A percentile compares a stretch with the other conserved stretches of the same genome.
Conservation (phyloP, 805 yeast species). For the Schizosaccharomyces pombe region DNA sequence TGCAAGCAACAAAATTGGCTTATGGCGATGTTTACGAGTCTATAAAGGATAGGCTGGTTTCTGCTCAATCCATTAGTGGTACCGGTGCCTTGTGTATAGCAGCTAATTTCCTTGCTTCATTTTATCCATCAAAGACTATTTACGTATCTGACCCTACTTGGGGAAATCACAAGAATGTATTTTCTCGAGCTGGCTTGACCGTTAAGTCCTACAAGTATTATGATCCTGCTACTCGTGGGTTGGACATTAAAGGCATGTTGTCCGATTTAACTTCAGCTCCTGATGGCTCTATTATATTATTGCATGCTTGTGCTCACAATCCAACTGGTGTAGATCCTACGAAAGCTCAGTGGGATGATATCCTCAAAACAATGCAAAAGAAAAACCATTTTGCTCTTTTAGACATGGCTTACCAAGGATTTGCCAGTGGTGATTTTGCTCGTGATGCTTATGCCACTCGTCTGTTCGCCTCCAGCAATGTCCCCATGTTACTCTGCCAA, state of each 20-base stretch:
- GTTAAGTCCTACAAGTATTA: constrained; percentile 67
- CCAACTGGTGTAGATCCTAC: constrained; percentile 95
- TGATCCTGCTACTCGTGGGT: constrained; percentile 43
- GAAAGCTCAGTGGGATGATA: constrained; percentile 50
- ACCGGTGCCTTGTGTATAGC: constrained; percentile 82
- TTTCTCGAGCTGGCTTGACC: constrained; percentile 41
- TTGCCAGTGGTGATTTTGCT: constrained; percentile 69
- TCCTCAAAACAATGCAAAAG: constrained; percentile 36
- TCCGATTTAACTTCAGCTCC: constrained; percentile 41
- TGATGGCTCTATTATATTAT: constrained; percentile 50
- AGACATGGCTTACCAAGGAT: constrained; percentile 94
- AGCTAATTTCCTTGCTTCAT: constrained; percentile 47
- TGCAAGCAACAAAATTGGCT: constrained; percentile 43
- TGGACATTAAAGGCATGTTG: constrained; percentile 50
- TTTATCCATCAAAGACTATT: constrained; percentile 30
- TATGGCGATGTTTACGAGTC: constrained; percentile 38
- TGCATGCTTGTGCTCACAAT: constrained; percentile 94
- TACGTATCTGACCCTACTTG: constrained; percentile 84
- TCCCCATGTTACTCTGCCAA: constrained; percentile 63
- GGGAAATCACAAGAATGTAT: constrained; percentile 85
- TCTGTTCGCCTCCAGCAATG: constrained; percentile 23
- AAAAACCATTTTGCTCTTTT: constrained; percentile 58
- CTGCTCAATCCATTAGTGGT: constrained; percentile 79
- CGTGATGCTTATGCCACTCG: constrained; percentile 69
- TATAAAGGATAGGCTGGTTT: constrained; percentile 41